Evolutionary conservation across 2,329 filamentous ascomycete genomes (phyloP), one percentile per base, ranked within the genome.

Genomic region (Calonectria naviculata): DNA sequence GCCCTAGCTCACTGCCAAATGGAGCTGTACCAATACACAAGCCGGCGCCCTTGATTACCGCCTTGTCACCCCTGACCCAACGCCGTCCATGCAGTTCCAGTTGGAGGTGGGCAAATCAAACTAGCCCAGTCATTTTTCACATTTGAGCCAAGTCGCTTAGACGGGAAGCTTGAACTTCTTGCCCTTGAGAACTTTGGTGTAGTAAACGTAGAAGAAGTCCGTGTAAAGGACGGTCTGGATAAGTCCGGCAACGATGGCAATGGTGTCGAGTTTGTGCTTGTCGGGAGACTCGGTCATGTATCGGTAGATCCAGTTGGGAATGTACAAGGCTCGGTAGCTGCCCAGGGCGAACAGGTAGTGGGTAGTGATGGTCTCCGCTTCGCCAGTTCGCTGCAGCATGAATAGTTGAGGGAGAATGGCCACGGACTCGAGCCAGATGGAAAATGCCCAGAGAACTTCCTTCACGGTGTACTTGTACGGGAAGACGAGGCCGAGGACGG

Each of bases 151-250:
- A 64, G 29, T 2, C 4, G 4, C 76, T 87, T 90, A 96, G 76
- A 96, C 94, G 2, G 94, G 94, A 70, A 96, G 87, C 84, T 95
- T 94, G 84, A 96, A 96, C 87, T 94, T 95, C 88, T 94, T 94
- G 78, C 94, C 94, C 87, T 95, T 94, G 85, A 95, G 87, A 58
- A 96, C 93, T 92, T 98, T 98, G 71, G 93, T 98, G 86, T 98
- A 99, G 87, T 99, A 99, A 80, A 99, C 96, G 89, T 95, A 99
- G 90, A 99, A 99, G 87, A 99, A 99, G 86, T 99, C 97, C 74
- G 95, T 97, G 87, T 99, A 99, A 70, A 99, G 88, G 60, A 99
- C 86, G 0, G 97, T 99, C 88, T 99, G 97, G 74, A 98, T 86
- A 67, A 98, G 89, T 15, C 97, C 97, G 4, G 97, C 97, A 73